Evolutionary conservation across 1,139 yeast species (phyloP).

Genomic region (Hansenula lynferdii): DNA sequence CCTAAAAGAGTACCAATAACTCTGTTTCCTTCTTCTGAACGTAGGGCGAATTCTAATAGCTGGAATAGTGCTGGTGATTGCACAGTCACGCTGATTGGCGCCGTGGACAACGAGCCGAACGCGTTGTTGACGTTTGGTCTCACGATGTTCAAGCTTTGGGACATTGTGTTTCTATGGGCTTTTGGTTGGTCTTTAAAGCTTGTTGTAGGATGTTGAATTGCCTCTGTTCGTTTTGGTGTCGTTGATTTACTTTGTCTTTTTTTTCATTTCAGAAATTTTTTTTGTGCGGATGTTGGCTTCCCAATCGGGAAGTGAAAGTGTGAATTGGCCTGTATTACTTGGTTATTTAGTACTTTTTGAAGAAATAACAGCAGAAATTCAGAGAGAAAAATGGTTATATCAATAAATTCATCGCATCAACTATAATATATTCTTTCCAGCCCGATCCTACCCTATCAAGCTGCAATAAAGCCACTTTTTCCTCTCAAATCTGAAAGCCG

Average conservation of each 20-base stretch:
- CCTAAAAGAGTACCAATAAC: constrained; percentile 84
- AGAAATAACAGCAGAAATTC: no score
- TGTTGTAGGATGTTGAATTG: no score
- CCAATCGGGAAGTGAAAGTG: constrained; percentile 1
- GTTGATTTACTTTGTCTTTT: background rate
- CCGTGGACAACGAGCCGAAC: constrained; percentile 37
- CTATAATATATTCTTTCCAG: no score
- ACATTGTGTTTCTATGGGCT: constrained; percentile 8
- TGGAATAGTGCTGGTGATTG: constrained; percentile 75
- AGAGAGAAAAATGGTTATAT: no score
- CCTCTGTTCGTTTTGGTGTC: constrained; percentile 1
- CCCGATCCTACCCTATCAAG: no score
- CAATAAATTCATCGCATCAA: no score
- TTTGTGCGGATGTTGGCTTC: constrained; percentile 1
- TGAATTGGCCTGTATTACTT: no score
- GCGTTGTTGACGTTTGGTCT: constrained; percentile 57
- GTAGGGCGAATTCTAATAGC: constrained; percentile 54
- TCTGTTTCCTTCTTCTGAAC: constrained; percentile 43
- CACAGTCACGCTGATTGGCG: constrained; percentile 49
- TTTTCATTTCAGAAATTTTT: constrained; percentile 1
- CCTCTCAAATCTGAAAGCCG: no score
- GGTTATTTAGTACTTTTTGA: no score
- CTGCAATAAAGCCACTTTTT: no score
- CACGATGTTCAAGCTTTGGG: constrained; percentile 47
- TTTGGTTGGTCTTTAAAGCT: no score